phyloP scores from a whole-genome alignment of 2,329 filamentous ascomycete genomes.

The Calonectria hawksworthii region DNA sequence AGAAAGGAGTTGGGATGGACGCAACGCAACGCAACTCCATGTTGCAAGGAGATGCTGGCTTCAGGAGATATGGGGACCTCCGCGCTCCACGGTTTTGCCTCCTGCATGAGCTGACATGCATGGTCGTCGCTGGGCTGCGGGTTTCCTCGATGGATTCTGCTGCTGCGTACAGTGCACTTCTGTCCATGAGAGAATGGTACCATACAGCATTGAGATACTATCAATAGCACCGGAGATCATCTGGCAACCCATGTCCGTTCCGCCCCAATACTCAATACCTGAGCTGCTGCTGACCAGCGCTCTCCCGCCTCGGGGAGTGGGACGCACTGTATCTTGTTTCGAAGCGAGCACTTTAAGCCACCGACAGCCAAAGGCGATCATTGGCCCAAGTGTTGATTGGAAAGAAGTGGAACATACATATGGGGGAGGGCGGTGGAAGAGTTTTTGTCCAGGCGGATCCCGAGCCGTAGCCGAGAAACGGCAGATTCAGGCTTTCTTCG shows the following conservation, averaged over 20 bases:
- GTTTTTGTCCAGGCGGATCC: conserved; percentile 14
- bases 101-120: conserved; percentile 44
- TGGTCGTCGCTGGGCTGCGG: conserved; percentile 20
- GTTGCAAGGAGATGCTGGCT: conserved; percentile 32
- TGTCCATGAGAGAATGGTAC: conserved; percentile 21
- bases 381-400: conserved; percentile 22
- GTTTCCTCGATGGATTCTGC: conserved; percentile 22
- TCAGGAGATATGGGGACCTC: conserved; percentile 22
- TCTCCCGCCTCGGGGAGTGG: not conserved
- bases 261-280: conserved; percentile 28
- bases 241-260: conserved; percentile 29
- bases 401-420: conserved; percentile 15
- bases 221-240: conserved; percentile 35
- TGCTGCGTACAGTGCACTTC: conserved; percentile 8
- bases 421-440: conserved; percentile 14
- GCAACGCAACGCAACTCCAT: conserved; percentile 37
- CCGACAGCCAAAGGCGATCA: conserved; percentile 1
- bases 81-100: conserved; percentile 20
- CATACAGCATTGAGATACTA: conserved; percentile 28
- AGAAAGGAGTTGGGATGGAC: conserved; percentile 27
- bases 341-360: not conserved
- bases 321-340: conserved; percentile 13
- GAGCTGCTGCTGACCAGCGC: conserved; percentile 12
- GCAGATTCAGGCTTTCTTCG: conserved; percentile 34
- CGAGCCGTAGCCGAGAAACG: conserved; percentile 23